Evolutionary conservation across 352 stramenopile genomes (phyloP), one percentile per base, ranked within the genome.

Genomic region (Labyrinthula sp.): DNA sequence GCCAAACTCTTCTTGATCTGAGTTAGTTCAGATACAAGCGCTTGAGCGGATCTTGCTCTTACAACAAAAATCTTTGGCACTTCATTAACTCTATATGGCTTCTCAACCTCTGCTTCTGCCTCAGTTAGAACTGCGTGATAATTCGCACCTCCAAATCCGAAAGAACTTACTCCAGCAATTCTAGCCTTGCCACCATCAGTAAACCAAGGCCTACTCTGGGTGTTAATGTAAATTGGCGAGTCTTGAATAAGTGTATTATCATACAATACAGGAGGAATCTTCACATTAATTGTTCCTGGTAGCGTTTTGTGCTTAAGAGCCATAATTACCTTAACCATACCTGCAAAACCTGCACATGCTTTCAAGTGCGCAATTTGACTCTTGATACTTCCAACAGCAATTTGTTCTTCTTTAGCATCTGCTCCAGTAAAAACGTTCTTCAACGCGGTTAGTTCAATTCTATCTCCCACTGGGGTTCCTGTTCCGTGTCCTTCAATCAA

Each of bases 401-500:
- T 46, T 15, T 62, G 62, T 7, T 21, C 37, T 2, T 35, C 30
- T 27, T 27, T 26, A 47, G 56, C 0, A 29, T 46, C 33, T 12
- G 38, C 38, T 18, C 26, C 26, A 29, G 33, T 20, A 6, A 46
- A 46, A 29, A 46, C 25, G 38, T 46, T 46, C 18, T 29, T 10
- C 7, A 46, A 6, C 1, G 38, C 38, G n/a, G 38, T 46, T 25
- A 46, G 38, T 29, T 71, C 64, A 2, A 71, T 65, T 5, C 60
- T 60, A 33, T 71, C 64, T 10, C 64, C 64, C 12, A 71, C 43
- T 24, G 56, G 26, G 12, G 64, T 71, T 1, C 62, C 64, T 9
- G 64, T 71, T 18, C 64, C 64, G 29, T 71, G 62, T 25, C 57
- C 45, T 45, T 71, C 64, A 36, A 71, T 45, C 45, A 63, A 71